Evolutionary conservation across 1,284 basidiomycete genomes (phyloP).

Genomic region (Ganoderma sinense): DNA sequence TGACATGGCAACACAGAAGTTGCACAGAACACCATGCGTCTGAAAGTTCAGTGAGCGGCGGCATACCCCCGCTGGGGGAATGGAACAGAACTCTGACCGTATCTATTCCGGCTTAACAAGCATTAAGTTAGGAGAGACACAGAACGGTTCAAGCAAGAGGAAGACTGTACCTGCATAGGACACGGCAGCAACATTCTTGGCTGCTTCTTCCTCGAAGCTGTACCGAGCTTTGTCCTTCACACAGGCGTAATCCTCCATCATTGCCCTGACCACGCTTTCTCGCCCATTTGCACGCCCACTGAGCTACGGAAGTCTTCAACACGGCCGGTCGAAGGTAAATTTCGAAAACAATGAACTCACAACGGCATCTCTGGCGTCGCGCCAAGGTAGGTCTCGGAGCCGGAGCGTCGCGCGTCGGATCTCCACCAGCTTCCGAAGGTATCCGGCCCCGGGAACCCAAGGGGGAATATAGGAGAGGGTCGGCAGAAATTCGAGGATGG

Average conservation of each 20-base stretch:
- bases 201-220: neutral
- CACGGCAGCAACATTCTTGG: neutral
- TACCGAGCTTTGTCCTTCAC: neutral
- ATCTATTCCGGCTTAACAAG: neutral
- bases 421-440: conserved; percentile 13
- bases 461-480: conserved; percentile 28
- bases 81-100: neutral
- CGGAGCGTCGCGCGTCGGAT: neutral
- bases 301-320: neutral
- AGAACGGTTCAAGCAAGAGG: neutral
- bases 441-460: conserved; percentile 35
- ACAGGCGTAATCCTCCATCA: neutral
- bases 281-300: neutral
- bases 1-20: conserved; percentile 41
- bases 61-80: neutral
- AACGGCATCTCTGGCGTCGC: conserved; percentile 2
- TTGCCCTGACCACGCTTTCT: neutral
- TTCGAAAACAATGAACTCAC: neutral
- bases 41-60: neutral
- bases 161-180: neutral
- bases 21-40: neutral
- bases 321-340: neutral
- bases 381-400: conserved; percentile 13
- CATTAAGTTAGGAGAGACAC: neutral
- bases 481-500: conserved; percentile 28